A percentile compares a stretch with the other conserved stretches of the same genome.
These are phyloP conservation scores for Amoebophrya sp. DNA, from an alignment of 169 alveolate genomes.

Conservation along the genomic window DNA sequence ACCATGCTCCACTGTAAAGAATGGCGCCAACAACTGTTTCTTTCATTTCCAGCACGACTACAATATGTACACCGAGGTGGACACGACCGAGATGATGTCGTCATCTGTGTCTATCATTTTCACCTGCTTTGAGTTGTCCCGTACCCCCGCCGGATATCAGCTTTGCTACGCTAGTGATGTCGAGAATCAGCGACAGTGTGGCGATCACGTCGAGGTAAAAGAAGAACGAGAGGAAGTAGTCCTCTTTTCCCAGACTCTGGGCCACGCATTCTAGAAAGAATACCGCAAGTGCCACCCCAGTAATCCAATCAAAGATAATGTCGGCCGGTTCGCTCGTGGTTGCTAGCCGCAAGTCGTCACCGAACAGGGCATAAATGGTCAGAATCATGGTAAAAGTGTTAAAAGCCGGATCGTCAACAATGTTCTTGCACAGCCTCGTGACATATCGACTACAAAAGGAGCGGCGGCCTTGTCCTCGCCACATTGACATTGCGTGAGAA, in stretches of 20 bases:
- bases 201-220: conserved; percentile 68
- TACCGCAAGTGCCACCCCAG: not conserved
- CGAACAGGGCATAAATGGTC: conserved; percentile 60
- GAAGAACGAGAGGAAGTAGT: conserved; percentile 52
- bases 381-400: not conserved
- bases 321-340: not conserved
- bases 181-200: conserved; percentile 59
- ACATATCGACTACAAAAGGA: too few relatives aligned
- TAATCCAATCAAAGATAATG: not conserved
- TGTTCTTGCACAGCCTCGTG: not conserved
- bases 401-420: not conserved
- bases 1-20: too few relatives aligned
- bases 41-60: too few relatives aligned
- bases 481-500: too few relatives aligned
- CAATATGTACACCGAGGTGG: too few relatives aligned
- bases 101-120: too few relatives aligned
- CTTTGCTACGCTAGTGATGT: conserved; percentile 42
- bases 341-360: conserved; percentile 61
- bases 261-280: not conserved
- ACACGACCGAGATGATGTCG: too few relatives aligned
- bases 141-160: not conserved
- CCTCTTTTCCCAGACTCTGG: not conserved
- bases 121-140: not conserved
- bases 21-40: too few relatives aligned
- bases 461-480: too few relatives aligned